Conservation (phyloP, 225 moss, liverwort and hornwort genomes). For the Anthoceros angustus region DNA sequence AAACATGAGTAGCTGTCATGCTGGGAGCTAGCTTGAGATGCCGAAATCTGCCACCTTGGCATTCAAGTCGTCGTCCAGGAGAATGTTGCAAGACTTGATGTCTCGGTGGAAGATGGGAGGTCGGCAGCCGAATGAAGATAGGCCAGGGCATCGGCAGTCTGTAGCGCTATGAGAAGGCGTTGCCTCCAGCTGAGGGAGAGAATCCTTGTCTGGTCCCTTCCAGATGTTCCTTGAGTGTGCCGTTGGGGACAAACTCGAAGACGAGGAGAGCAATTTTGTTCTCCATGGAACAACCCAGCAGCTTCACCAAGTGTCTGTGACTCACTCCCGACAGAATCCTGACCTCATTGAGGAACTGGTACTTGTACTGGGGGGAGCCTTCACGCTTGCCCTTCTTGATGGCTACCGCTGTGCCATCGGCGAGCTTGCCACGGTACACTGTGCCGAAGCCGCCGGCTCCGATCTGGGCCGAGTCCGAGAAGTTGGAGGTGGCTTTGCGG, state of each 20-base stretch:
- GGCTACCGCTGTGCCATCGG: constrained; percentile 5
- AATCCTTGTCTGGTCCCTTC: not conserved
- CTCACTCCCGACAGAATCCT: constrained; percentile 7
- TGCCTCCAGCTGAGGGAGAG: constrained; percentile 8
- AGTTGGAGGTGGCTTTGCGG: constrained; percentile 10
- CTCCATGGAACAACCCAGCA: constrained; percentile 5
- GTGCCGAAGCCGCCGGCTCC: constrained; percentile 5
- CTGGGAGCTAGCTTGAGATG: constrained; percentile 5
- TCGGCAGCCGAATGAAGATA: constrained; percentile 3
- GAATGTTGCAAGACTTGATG: constrained; percentile 10
- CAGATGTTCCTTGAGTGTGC: not conserved
- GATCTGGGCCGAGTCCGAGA: constrained; percentile 5
- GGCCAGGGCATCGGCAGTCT: not conserved
- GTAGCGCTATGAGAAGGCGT: constrained; percentile 8
- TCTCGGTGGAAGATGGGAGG: constrained; percentile 4
- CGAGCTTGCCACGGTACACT: constrained; percentile 7
- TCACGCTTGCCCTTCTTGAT: constrained; percentile 8
- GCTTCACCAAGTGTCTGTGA: constrained; percentile 11
- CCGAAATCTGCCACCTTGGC: constrained; percentile 5
- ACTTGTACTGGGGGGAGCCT: constrained; percentile 1
- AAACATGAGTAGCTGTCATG: not conserved
- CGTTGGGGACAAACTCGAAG: constrained; percentile 5
- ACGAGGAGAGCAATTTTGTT: constrained; percentile 10
- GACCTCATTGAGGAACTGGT: constrained; percentile 7
- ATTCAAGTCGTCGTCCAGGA: constrained; percentile 6